Base-by-base conservation (phyloP, 176 grass and related monocot genomes). In the Saccharum officinarum region DNA sequence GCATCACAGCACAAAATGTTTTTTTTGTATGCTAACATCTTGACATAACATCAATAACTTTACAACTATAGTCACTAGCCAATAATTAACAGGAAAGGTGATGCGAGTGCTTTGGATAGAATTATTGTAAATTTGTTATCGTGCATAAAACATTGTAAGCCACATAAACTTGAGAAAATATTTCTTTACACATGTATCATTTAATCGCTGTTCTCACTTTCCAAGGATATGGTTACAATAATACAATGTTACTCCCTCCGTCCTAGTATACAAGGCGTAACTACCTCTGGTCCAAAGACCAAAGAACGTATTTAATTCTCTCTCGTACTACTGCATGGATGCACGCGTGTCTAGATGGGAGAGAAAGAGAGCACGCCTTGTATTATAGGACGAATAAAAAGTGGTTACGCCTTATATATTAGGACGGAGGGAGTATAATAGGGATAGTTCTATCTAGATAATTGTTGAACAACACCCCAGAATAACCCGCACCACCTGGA, bases 161-260 rank as follows among this genome's bases (percentile, higher is more conserved):
- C 73, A 61, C 23, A 60, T 38, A 78, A 77, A 86, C 55, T 79
- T 71, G 33, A 83, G 20, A 83, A 60, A 77, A 14, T 28, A 55
- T 73, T 33, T 54, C 23, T 88, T 88, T 54, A 65, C 33, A 80
- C 71, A 40, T 49, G 15, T 73, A 60, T 47, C 4, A 41, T 46
- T 8, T 49, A 30, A 41, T 78, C 1, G 42, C 17, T 59, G 54
- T 55, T 41, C 47, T 63, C 23, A 64, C 38, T 71, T 44, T 10
- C 22, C 44, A 46, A 23, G 66, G 82, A 80, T 60, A 57, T n/a
- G 54, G 15, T 62, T 63, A 65, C 23, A 47, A 76, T 76, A 67
- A 44, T 37, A 28, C 14, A 20, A 67, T 74, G 36, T 38, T 77
- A 47, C 45, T 45, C 44, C 44, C 11, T 45, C 44, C 11, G 3